phyloP scores from a whole-genome alignment of 2,329 filamentous ascomycete genomes.

The Lachnellula occidentalis region DNA sequence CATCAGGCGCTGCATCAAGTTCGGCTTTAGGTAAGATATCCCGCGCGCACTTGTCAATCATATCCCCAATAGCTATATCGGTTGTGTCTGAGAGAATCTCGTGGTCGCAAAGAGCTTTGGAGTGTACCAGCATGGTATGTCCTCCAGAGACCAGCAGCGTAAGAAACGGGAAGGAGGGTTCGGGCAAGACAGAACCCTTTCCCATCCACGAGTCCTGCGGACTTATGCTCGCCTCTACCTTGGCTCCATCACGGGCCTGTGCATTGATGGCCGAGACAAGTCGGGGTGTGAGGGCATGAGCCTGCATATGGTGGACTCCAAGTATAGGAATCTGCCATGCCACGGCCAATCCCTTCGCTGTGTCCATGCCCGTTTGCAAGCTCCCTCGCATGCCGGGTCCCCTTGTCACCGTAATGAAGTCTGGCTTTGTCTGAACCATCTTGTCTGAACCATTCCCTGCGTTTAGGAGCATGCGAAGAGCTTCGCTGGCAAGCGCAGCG shows the following conservation, averaged over 20 bases:
- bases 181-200: not conserved
- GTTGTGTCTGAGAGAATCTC: conserved; percentile 63
- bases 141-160: conserved; percentile 88
- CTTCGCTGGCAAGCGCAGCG: conserved; percentile 60
- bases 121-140: conserved; percentile 81
- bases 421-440: conserved; percentile 48
- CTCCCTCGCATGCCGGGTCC: conserved; percentile 85
- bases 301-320: conserved; percentile 95
- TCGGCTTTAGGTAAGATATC: conserved; percentile 61
- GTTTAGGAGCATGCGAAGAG: conserved; percentile 47
- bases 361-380: conserved; percentile 71
- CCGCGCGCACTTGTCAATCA: conserved; percentile 82
- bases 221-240: no score
- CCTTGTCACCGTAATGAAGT: conserved; percentile 84
- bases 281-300: conserved; percentile 83
- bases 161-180: conserved; percentile 73
- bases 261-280: conserved; percentile 59
- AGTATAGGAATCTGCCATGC: conserved; percentile 80
- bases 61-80: conserved; percentile 87
- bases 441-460: conserved; percentile 16
- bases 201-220: no score
- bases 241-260: not conserved
- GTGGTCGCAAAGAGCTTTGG: conserved; percentile 62
- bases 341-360: conserved; percentile 79
- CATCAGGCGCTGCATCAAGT: conserved; percentile 49